Percentiles rank a stretch among this genome's conserved stretches.
Conservation (phyloP, 352 stramenopile genomes). For the Halophytophthora batemanensis region DNA sequence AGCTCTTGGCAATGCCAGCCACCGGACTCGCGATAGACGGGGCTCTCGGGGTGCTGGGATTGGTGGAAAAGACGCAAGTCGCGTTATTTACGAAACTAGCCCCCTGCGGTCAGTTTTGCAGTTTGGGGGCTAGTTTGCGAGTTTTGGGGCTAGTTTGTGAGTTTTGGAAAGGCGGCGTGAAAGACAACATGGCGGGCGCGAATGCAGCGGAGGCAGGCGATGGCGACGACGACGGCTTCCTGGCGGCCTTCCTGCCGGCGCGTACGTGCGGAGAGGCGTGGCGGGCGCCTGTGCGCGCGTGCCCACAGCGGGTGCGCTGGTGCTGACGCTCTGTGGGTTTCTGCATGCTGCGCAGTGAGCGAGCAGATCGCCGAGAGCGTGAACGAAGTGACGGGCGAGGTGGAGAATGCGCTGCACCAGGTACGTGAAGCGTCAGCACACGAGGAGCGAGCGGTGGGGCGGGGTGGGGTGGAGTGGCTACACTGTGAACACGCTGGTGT, state of each 20-base stretch:
- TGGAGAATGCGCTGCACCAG: constrained; percentile 71
- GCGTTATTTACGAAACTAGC: too few species aligned
- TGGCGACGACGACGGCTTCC: constrained; percentile 29
- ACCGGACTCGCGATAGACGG: too few species aligned
- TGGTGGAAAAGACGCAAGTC: too few species aligned
- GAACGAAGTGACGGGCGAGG: constrained; percentile 50
- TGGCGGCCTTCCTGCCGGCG: constrained; percentile 53
- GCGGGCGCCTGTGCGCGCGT: not conserved
- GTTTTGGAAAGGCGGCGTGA: constrained; percentile 5
- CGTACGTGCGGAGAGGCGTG: constrained; percentile 23
- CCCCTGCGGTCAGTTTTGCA: too few species aligned
- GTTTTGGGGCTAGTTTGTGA: not conserved
- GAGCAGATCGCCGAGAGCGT: constrained; percentile 43
- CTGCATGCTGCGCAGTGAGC: constrained; percentile 29
- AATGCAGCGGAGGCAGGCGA: constrained; percentile 4
- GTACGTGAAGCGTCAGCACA: constrained; percentile 17
- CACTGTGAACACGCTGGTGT: not conserved
- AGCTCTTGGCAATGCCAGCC: too few species aligned
- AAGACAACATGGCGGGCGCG: constrained; percentile 13
- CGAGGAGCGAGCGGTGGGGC: too few species aligned
- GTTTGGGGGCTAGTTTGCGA: too few species aligned
- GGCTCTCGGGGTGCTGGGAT: too few species aligned
- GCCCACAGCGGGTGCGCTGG: not conserved
- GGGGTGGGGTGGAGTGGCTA: not conserved
- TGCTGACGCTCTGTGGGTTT: not conserved